Evolutionary conservation across 352 stramenopile genomes (phyloP).

Genomic region (Globisporangium radiosum): DNA sequence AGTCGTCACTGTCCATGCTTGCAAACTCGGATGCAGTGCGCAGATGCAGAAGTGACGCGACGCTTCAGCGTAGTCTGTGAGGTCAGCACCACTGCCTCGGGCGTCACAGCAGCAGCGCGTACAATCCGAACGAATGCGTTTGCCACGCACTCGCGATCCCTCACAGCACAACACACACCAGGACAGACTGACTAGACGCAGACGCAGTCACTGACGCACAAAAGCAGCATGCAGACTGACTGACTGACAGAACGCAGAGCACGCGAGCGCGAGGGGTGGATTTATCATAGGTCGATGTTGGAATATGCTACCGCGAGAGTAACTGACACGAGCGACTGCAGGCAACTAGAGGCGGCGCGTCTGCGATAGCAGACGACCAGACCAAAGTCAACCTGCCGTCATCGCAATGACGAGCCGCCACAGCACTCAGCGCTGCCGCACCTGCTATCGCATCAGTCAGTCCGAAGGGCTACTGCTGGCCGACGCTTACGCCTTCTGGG

Average conservation of each 20-base stretch:
- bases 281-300: conserved; percentile 48
- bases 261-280: conserved; percentile 16
- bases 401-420: neutral
- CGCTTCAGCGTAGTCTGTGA: neutral
- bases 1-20: conserved; percentile 69
- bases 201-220: too few relatives aligned
- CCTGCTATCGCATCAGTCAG: neutral
- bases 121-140: too few relatives aligned
- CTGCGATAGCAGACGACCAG: too few relatives aligned
- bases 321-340: conserved; percentile 2
- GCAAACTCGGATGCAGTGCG: too few relatives aligned
- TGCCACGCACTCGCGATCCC: too few relatives aligned
- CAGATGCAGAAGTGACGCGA: too few relatives aligned
- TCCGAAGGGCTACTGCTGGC: conserved; percentile 6
- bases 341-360: conserved; percentile 15
- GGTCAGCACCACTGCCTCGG: too few relatives aligned
- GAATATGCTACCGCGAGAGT: conserved; percentile 31
- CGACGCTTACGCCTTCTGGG: conserved; percentile 78
- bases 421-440: neutral
- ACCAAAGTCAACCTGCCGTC: too few relatives aligned
- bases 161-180: too few relatives aligned
- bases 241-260: neutral
- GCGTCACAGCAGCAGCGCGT: too few relatives aligned
- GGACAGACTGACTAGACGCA: too few relatives aligned
- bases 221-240: neutral